Conservation (phyloP, 805 yeast species). For the Ogataea neopini region DNA sequence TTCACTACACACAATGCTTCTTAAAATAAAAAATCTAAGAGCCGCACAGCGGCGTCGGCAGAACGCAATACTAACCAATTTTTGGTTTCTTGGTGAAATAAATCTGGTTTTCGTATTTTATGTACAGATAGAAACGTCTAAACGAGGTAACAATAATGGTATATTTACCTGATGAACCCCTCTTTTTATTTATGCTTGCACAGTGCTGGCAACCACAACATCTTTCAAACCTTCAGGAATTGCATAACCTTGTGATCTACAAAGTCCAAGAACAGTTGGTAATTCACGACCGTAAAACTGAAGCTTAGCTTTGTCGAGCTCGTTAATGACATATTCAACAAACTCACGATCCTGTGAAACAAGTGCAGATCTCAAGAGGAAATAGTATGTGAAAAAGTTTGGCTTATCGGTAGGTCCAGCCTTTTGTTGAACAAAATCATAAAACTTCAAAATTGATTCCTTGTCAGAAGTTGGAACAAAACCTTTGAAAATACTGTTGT, state of each 20-base stretch:
- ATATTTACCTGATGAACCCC: background rate
- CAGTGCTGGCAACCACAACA: background rate
- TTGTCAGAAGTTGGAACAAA: slow-evolving; percentile 40
- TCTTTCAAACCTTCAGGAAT: slow-evolving; percentile 23
- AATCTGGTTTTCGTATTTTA: background rate
- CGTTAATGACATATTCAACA: slow-evolving; percentile 40
- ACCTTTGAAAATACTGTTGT: slow-evolving; percentile 50
- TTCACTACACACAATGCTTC: background rate
- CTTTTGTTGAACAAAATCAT: slow-evolving; percentile 35
- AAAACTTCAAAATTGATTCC: slow-evolving; percentile 43
- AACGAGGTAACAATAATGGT: background rate
- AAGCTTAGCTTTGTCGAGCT: slow-evolving; percentile 36
- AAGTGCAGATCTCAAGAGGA: slow-evolving; percentile 42
- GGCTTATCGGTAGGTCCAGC: slow-evolving; percentile 35
- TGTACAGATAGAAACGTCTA: slow-evolving; percentile 1
- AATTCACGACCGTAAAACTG: slow-evolving; percentile 40
- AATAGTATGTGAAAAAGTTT: slow-evolving; percentile 53
- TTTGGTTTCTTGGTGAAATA: background rate
- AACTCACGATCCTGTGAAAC: slow-evolving; percentile 34
- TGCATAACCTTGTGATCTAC: slow-evolving; percentile 20
- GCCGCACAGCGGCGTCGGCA: background rate
- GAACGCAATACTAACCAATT: too few species aligned
- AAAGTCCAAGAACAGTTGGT: slow-evolving; percentile 37
- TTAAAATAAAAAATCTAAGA: background rate
- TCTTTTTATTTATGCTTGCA: background rate